A percentile compares a stretch with the other conserved stretches of the same genome.
Evolutionary conservation across 2,329 filamentous ascomycete species (phyloP).

Genomic region (Fusarium marasasianum): DNA sequence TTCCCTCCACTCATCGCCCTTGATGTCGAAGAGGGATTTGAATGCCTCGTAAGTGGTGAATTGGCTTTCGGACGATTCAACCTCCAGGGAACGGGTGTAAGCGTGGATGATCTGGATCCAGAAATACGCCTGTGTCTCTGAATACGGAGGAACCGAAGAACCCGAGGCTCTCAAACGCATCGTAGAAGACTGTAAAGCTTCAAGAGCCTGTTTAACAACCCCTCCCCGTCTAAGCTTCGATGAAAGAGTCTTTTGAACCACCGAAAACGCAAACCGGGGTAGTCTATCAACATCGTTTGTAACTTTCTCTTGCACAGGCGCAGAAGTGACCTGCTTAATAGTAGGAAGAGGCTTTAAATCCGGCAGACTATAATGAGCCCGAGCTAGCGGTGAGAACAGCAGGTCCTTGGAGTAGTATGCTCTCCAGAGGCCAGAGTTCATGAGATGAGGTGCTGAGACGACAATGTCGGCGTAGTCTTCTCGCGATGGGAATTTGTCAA

Average conservation of each 20-base stretch:
- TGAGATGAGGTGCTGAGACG: slow-evolving; percentile 39
- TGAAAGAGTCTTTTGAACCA: slow-evolving; percentile 39
- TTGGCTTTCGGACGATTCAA: fast-evolving
- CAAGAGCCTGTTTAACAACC: slow-evolving; percentile 42
- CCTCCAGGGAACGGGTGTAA: slow-evolving; percentile 24
- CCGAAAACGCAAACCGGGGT: slow-evolving; percentile 44
- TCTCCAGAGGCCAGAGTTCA: slow-evolving; percentile 46
- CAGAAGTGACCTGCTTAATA: not conserved
- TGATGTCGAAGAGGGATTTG: slow-evolving; percentile 35
- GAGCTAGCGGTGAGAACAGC: slow-evolving; percentile 44
- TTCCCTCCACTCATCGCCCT: slow-evolving; percentile 39
- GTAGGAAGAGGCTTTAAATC: slow-evolving; percentile 45
- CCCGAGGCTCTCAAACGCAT: slow-evolving; percentile 35
- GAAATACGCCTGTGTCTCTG: slow-evolving; percentile 48
- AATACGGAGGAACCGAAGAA: slow-evolving; percentile 39
- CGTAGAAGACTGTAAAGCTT: slow-evolving; percentile 36
- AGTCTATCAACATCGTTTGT: slow-evolving; percentile 32
- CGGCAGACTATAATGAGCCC: slow-evolving; percentile 44
- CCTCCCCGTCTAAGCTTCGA: slow-evolving; percentile 35
- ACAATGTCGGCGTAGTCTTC: slow-evolving; percentile 40
- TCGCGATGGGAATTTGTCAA: slow-evolving; percentile 14
- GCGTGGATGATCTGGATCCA: slow-evolving; percentile 45
- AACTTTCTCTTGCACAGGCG: fast-evolving
- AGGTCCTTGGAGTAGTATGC: slow-evolving; percentile 46
- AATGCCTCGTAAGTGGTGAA: slow-evolving; percentile 35